These are phyloP conservation scores for Tolypocladium ovalisporum DNA, from an alignment of 2,329 filamentous ascomycete species.

Conservation along the genomic window DNA sequence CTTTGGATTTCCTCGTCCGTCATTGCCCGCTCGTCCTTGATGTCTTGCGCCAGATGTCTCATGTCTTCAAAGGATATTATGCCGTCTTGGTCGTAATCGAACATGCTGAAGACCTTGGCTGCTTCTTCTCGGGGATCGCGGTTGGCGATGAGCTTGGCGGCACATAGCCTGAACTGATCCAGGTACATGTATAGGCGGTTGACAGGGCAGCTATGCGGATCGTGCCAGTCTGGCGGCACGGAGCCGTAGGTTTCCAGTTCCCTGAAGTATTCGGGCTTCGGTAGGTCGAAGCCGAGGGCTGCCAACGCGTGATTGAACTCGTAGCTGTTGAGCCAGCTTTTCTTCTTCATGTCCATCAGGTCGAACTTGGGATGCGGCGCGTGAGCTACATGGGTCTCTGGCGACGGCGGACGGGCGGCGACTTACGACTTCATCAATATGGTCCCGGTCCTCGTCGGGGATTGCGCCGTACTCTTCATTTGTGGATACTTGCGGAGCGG, in stretches of 20 bases:
- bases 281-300: constrained; percentile 84
- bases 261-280: constrained; percentile 73
- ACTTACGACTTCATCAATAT: constrained; percentile 86
- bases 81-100: constrained; percentile 87
- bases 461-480: constrained; percentile 36
- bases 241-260: constrained; percentile 75
- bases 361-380: constrained; percentile 51
- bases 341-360: constrained; percentile 94
- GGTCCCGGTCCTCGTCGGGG: constrained; percentile 81
- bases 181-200: constrained; percentile 39
- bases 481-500: constrained; percentile 21
- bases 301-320: constrained; percentile 95
- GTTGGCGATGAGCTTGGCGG: constrained; percentile 68
- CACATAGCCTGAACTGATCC: constrained; percentile 52
- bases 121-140: constrained; percentile 89
- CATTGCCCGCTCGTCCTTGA: constrained; percentile 69
- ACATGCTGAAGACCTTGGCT: constrained; percentile 79
- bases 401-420: neutral
- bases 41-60: constrained; percentile 73
- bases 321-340: constrained; percentile 91
- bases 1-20: constrained; percentile 86
- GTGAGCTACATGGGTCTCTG: constrained; percentile 7
- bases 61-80: constrained; percentile 84
- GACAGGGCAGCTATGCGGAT: constrained; percentile 29
- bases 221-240: constrained; percentile 49